phyloP scores from a whole-genome alignment of 805 yeast genomes.

The Barnettozyma populi region DNA sequence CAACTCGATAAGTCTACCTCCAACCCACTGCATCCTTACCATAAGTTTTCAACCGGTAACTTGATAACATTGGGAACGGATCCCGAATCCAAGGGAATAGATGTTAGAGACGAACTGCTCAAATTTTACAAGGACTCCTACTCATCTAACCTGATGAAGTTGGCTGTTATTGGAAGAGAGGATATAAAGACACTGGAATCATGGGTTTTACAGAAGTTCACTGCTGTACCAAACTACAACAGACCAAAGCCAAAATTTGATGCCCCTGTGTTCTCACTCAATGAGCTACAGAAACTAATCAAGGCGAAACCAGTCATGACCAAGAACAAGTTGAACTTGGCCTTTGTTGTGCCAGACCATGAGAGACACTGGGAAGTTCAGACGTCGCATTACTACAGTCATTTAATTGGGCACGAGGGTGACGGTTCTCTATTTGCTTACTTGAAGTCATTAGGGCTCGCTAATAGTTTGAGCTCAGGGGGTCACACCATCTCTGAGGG shows the following conservation, averaged over 20 bases:
- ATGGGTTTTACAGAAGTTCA: conserved; percentile 67
- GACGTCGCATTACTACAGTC: conserved; percentile 70
- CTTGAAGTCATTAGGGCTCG: conserved; percentile 74
- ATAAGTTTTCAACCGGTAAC: conserved; percentile 90
- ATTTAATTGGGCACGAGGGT: conserved; percentile 89
- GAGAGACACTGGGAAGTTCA: conserved; percentile 58
- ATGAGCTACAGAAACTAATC: conserved; percentile 49
- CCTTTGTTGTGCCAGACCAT: conserved; percentile 77
- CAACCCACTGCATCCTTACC: conserved; percentile 74
- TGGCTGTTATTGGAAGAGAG: conserved; percentile 81
- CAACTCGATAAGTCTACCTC: conserved; percentile 77
- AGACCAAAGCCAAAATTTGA: conserved; percentile 32
- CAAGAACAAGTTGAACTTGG: conserved; percentile 55
- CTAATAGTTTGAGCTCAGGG: conserved; percentile 73
- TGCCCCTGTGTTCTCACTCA: conserved; percentile 41
- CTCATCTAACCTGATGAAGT: conserved; percentile 84
- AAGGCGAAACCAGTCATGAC: conserved; percentile 82
- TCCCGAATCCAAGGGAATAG: conserved; percentile 55
- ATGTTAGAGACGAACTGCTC: conserved; percentile 77
- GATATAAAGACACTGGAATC: conserved; percentile 61
- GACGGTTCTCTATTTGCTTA: conserved; percentile 73
- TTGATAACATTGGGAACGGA: conserved; percentile 60
- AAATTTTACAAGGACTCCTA: conserved; percentile 69
- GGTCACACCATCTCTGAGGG: conserved; percentile 60
- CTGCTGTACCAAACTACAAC: conserved; percentile 48